phyloP scores from a whole-genome alignment of 148 eudicot species.

The Rhododendron williamsianum region DNA sequence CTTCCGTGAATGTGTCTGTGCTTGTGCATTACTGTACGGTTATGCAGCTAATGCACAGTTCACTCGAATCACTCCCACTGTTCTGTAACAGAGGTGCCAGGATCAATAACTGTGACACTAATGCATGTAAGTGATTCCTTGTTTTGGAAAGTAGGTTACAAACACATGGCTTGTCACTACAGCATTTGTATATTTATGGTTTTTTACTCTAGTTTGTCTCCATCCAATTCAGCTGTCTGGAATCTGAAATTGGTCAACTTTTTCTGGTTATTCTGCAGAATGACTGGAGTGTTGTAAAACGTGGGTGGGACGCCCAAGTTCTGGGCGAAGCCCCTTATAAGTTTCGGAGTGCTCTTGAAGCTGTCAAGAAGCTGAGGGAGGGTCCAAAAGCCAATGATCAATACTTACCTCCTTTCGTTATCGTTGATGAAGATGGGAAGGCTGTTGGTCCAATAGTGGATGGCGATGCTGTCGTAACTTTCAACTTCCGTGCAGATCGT shows the following conservation, averaged over 20 bases:
- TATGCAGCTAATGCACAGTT: not conserved
- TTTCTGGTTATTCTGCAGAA: conserved; percentile 39
- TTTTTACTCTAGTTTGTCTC: not conserved
- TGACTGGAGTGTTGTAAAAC: conserved; percentile 89
- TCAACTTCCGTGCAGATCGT: conserved; percentile 90
- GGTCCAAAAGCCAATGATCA: conserved; percentile 63
- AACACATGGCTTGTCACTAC: not conserved
- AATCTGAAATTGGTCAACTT: not conserved
- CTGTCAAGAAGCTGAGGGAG: conserved; percentile 73
- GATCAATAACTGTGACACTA: not conserved
- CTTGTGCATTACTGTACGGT: not conserved
- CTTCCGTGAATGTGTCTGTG: not conserved
- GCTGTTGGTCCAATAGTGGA: conserved; percentile 89
- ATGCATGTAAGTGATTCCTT: not conserved
- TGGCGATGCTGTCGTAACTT: conserved; percentile 92
- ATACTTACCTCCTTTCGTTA: conserved; percentile 81
- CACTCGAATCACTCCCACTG: not conserved
- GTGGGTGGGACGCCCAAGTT: conserved; percentile 99
- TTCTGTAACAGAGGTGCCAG: not conserved
- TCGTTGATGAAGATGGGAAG: conserved; percentile 72
- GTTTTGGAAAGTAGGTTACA: not conserved
- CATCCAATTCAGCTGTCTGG: not conserved
- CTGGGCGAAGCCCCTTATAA: conserved; percentile 96
- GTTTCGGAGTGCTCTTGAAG: conserved; percentile 66
- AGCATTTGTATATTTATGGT: not conserved